Evolutionary conservation across 306 rosid genomes (phyloP), one percentile per base, ranked within the genome.

Genomic region (Parietaria judaica): DNA sequence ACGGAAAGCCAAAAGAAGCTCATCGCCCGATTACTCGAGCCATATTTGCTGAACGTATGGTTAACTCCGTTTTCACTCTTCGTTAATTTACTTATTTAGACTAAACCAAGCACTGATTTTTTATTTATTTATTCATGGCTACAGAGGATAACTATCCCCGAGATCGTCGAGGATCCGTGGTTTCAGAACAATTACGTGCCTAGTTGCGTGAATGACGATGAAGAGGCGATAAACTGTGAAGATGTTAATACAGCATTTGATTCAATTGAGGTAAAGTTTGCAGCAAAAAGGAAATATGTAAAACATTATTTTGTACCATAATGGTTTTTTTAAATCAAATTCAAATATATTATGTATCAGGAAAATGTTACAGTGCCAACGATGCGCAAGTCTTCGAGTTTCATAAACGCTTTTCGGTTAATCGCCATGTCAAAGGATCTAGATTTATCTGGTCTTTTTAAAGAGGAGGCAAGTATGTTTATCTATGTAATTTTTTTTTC

Each of bases 371-470:
- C 36, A 50, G 74, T 76, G 63, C 58, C 80, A 35, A 71, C 39
- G 36, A 69, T 75, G 17, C 49, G 83, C 56, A 85, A 71, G 67
- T 79, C 88, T 36, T 56, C 94, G 48, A 88, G 88, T 74, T 88
- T 85, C 78, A 88, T 88, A 62, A 88, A 88, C 75, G 96, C 96
- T 15, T 88, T 88, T 70, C 78, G 79, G 64, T 65, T 88, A 61
- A 88, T 88, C 79, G 94, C 94, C 66, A 85, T 85, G 94, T 83
- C 89, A 63, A 79, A 78, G 36, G 96, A 88, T 75, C 89, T 88
- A 15, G 86, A 88, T 85, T 76, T 88, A 44, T 88, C 94, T 15
- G 88, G 90, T 58, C 84, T 85, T 54, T 88, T 88, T n/a, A 76
- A 77, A 76, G 96, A 83, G 74, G 80, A 81, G 90, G 96, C 65